phyloP scores from a whole-genome alignment of 2,329 filamentous ascomycete genomes.

The Orbilia quercus region DNA sequence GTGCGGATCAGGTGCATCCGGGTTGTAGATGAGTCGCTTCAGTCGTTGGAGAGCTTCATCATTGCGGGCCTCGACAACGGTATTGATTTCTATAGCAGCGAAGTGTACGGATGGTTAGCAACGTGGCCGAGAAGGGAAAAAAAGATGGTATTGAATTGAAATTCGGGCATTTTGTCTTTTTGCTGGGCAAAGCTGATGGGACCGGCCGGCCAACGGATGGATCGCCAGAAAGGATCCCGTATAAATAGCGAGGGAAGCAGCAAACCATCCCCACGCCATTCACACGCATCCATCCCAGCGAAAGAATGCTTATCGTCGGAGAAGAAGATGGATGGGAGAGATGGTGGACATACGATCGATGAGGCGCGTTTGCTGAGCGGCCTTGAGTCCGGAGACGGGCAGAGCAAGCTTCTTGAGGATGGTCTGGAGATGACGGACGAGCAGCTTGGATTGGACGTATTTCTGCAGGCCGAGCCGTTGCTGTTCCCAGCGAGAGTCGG shows the following conservation, averaged over 20 bases:
- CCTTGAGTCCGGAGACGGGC: slow-evolving; percentile 84
- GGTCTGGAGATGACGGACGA: slow-evolving; percentile 72
- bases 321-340: slow-evolving; percentile 35
- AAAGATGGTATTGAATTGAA: not conserved
- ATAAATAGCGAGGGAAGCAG: not conserved
- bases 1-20: slow-evolving; percentile 34
- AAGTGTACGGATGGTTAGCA: not conserved
- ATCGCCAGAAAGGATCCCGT: slow-evolving; percentile 49
- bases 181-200: slow-evolving; percentile 53
- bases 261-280: too few species aligned
- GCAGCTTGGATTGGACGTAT: slow-evolving; percentile 58
- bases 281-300: too few species aligned
- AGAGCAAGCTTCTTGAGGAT: slow-evolving; percentile 81
- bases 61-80: slow-evolving; percentile 37
- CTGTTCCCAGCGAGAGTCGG: slow-evolving; percentile 36
- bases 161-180: slow-evolving; percentile 46
- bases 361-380: slow-evolving; percentile 81
- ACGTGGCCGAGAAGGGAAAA: not conserved
- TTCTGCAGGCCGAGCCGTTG: slow-evolving; percentile 39
- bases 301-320: not conserved
- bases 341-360: slow-evolving; percentile 74
- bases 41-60: slow-evolving; percentile 42
- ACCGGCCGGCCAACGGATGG: slow-evolving; percentile 6
- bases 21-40: slow-evolving; percentile 52
- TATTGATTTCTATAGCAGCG: slow-evolving; percentile 37